Evolutionary conservation across 2,329 filamentous ascomycete species (phyloP).

Genomic region (Aspergillus spinulosporus): DNA sequence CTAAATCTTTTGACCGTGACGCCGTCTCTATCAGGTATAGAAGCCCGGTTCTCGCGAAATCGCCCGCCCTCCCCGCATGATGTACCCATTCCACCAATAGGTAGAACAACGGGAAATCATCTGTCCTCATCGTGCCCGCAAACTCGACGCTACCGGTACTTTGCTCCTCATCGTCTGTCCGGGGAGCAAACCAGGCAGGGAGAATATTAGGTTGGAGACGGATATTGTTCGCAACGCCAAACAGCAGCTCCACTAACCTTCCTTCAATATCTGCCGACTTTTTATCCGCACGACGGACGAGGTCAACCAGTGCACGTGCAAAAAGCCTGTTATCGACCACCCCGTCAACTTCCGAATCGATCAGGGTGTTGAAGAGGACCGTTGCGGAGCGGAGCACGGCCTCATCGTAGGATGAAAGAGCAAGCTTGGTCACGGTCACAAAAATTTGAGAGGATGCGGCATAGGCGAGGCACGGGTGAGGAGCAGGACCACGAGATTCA

Average conservation of each 20-base stretch:
- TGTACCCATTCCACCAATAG: slow-evolving; percentile 95
- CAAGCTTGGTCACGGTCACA: slow-evolving; percentile 84
- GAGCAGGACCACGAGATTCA: slow-evolving; percentile 82
- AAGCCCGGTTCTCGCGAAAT: slow-evolving; percentile 91
- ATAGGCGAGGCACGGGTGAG: slow-evolving; percentile 89
- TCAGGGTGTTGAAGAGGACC: slow-evolving; percentile 82
- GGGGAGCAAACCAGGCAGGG: slow-evolving; percentile 83
- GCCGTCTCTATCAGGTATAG: slow-evolving; percentile 95
- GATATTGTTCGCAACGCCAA: slow-evolving; percentile 96
- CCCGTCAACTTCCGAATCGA: slow-evolving; percentile 95
- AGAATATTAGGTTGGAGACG: slow-evolving; percentile 83
- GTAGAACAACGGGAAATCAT: slow-evolving; percentile 95
- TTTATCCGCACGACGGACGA: slow-evolving; percentile 69
- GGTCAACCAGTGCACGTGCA: slow-evolving; percentile 80
- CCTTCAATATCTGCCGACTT: slow-evolving; percentile 80
- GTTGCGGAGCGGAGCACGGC: slow-evolving; percentile 83
- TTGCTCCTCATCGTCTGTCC: slow-evolving; percentile 42
- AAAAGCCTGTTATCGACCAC: slow-evolving; percentile 87
- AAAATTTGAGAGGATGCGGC: slow-evolving; percentile 86
- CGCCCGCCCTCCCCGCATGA: slow-evolving; percentile 88
- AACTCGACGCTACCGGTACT: slow-evolving; percentile 64
- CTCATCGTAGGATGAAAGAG: slow-evolving; percentile 79
- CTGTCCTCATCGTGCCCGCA: slow-evolving; percentile 79
- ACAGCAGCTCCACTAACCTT: slow-evolving; percentile 86
- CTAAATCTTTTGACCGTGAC: slow-evolving; percentile 75